Evolutionary conservation across 192 early-diverging fungal genomes (phyloP), one percentile per base, ranked within the genome.

Genomic region (Coemansia sp.): DNA sequence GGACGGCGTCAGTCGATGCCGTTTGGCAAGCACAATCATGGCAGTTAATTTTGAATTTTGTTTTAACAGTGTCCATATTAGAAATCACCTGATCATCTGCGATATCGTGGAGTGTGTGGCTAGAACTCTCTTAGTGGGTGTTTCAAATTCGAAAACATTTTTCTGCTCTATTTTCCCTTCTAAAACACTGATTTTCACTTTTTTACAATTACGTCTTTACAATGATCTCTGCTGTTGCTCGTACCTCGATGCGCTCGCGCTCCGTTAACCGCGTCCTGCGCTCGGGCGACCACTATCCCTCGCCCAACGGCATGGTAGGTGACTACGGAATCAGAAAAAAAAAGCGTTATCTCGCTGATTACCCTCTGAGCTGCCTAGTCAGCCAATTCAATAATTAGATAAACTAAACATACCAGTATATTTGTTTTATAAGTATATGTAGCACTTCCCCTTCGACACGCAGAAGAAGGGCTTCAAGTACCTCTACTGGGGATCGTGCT

Each of bases 271-370:
- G 60, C 39, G 39, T 78, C 17, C 39, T 69, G 21, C 76, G 76
- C 41, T 63, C 65, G 6, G 76, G 43, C 38, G 59, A 54, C 53
- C 64, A 67, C 65, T 54, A 78, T 49, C 66, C 47, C 18, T 69
- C 69, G 45, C 76, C 76, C 13, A 78, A 73, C 54, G 76, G 76
- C 57, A 65, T 72, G 69, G 76, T 78, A 78, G 43, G 76, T 24
- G 11, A 12, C n/a, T 11, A 6, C 4, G n/a, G 21, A 49, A 24
- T 25, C 21, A 49, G 21, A 49, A 24, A 48, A 49, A 21, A 44
- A 44, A 10, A 8, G 34, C 34, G 34, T 37, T 37, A 37, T 37
- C 34, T 37, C 34, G 34, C 34, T 37, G 34, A 37, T 37, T 37
- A 2, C 34, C 1, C 34, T 2, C 5, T 37, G 1, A 10, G 11